Evolutionary conservation across 2,329 filamentous ascomycete genomes (phyloP).

Genomic region (Thielaviopsis musarum): DNA sequence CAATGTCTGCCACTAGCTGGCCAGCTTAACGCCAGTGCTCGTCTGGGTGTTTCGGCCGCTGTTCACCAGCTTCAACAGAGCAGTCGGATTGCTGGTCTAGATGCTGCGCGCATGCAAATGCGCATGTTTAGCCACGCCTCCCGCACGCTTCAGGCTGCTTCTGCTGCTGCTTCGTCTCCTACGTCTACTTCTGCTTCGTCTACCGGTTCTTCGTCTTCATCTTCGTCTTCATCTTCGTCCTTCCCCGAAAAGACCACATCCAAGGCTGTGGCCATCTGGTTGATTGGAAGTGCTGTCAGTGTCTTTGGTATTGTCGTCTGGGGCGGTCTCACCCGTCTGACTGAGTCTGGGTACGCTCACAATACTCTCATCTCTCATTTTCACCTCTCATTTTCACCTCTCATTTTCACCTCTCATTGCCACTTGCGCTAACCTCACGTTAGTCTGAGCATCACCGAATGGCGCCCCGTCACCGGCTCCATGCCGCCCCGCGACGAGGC

Average conservation of each 20-base stretch:
- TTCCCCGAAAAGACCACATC: constrained; percentile 49
- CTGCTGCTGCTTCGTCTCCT: background rate
- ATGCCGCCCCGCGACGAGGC: constrained; percentile 60
- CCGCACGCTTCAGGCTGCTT: background rate
- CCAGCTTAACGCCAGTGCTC: background rate
- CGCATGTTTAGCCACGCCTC: constrained; percentile 8
- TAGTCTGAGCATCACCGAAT: constrained; percentile 96
- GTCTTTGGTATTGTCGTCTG: constrained; percentile 97
- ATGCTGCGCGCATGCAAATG: constrained; percentile 1
- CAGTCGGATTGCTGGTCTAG: background rate
- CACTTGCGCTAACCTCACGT: background rate
- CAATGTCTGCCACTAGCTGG: constrained; percentile 1
- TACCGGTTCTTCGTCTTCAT: background rate
- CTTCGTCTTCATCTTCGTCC: constrained; percentile 6
- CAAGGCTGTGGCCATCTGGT: constrained; percentile 76
- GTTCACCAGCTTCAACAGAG: background rate
- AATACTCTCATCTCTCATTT: background rate
- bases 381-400: background rate
- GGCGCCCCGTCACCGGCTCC: constrained; percentile 88
- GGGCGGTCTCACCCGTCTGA: constrained; percentile 81
- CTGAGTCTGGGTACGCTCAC: constrained; percentile 68
- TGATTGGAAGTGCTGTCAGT: constrained; percentile 76
- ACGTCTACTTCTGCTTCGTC: background rate
- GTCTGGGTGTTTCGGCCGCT: background rate
- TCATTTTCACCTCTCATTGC: background rate